A percentile compares a stretch with the other conserved stretches of the same genome.
Evolutionary conservation across 2,329 filamentous ascomycete species (phyloP).

Genomic region (Plenodomus lindquistii): DNA sequence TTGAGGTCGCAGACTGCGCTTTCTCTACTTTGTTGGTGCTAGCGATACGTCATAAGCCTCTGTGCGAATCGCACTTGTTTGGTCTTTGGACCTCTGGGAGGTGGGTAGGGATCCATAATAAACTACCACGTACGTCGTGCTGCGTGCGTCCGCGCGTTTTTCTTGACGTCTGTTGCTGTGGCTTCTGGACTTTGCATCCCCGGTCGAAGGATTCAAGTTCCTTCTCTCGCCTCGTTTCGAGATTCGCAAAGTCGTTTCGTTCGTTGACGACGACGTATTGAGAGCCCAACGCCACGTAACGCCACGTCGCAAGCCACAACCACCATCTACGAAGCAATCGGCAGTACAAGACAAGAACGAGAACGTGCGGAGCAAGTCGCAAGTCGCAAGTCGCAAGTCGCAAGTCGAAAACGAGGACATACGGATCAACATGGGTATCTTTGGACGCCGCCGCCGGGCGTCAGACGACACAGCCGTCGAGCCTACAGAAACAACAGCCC

Average conservation of each 20-base stretch:
- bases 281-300: background rate
- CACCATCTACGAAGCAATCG: too few relatives aligned
- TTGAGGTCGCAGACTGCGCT: background rate
- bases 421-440: constrained; percentile 24
- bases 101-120: background rate
- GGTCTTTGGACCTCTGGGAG: background rate
- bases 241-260: background rate
- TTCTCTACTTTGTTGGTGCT: background rate
- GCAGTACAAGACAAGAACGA: too few relatives aligned
- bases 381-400: too few relatives aligned
- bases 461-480: constrained; percentile 19
- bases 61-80: background rate
- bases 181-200: background rate
- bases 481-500: constrained; percentile 17
- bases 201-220: background rate
- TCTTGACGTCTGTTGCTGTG: background rate
- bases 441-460: constrained; percentile 21
- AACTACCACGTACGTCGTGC: too few relatives aligned
- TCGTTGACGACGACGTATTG: background rate
- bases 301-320: background rate
- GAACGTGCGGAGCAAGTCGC: too few relatives aligned
- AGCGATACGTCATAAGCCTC: background rate
- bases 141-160: background rate
- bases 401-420: background rate
- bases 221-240: background rate